Base-by-base conservation (phyloP, 2,329 filamentous ascomycete species). In the Trichoderma aggressivum region DNA sequence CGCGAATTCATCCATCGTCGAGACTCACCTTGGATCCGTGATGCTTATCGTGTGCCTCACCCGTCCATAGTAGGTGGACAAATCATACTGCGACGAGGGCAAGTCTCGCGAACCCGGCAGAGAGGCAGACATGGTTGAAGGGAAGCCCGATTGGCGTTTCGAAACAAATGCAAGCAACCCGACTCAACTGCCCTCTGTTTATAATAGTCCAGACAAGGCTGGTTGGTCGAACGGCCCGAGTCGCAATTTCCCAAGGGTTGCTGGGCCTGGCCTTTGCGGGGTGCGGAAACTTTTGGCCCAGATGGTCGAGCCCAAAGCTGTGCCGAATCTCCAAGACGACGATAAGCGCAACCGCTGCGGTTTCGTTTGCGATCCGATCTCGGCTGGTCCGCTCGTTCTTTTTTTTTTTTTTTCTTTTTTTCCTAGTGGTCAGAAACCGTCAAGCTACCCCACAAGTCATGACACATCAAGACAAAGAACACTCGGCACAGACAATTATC, bases 1-100 rank as follows among this genome's bases (percentile, higher is more conserved):
- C 24, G 32, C 24, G 30, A 24, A 39, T 59, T 6, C 5, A 53
- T 12, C 5, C 5, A 11, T 26, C 18, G 24, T n/a, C 34, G 24
- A 36, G n/a, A n/a, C 92, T 90, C 86, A 98, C 95, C 94, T 96
- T 76, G 96, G 96, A 86, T 99, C 96, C 80, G 94, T 92, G 77
- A 99, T 90, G 77, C 94, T 91, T 73, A 93, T 91, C 21, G 94
- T 91, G 84, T 99, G 95, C 83, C 88, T 89, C 78, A 98, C 96
- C 72, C 96, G 91, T 75, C 96, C 96, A 93, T 93, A 96, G 84
- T 99, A 99, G 60, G 94, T 98, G 79, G 83, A 89, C 78, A 99
- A 87, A 80, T 99, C 93, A 88, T 97, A 95, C 82, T 94, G 94
- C 69, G 96, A 99, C 70, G 90, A 89, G 73, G 96, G 96, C 74